phyloP scores from a whole-genome alignment of 495 filamentous ascomycete species.

The Aspergillus carlsbadensis region DNA sequence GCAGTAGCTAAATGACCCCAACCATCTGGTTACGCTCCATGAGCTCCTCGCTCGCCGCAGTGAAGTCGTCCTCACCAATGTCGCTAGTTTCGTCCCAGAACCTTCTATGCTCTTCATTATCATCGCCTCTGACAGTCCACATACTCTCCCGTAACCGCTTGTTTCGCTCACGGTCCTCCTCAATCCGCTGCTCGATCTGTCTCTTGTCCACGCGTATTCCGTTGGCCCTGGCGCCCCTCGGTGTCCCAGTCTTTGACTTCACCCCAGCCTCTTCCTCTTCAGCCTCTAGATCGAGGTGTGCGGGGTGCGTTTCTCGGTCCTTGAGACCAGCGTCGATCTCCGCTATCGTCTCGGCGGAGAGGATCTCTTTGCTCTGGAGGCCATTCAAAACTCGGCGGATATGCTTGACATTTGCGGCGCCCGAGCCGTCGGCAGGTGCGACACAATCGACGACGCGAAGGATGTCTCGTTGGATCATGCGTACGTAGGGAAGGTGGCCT shows the following conservation, averaged over 20 bases:
- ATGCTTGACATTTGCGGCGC: constrained; percentile 92
- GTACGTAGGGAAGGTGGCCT: constrained; percentile 71
- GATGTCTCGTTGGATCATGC: constrained; percentile 94
- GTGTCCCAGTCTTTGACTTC: constrained; percentile 31
- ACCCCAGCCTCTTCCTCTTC: constrained; percentile 27
- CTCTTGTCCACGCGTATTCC: constrained; percentile 69
- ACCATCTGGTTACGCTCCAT: constrained; percentile 51
- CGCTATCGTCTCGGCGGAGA: constrained; percentile 63
- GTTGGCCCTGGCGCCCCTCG: constrained; percentile 31
- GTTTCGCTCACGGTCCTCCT: constrained; percentile 94
- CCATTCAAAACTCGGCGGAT: constrained; percentile 75
- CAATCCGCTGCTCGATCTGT: constrained; percentile 91
- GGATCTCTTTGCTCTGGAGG: constrained; percentile 64
- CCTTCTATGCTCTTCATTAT: constrained; percentile 62
- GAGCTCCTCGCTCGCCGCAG: constrained; percentile 69
- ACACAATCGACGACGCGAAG: constrained; percentile 79
- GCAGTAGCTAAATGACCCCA: constrained; percentile 1
- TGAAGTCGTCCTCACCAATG: constrained; percentile 78
- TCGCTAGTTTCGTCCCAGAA: constrained; percentile 80
- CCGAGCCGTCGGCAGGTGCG: constrained; percentile 81
- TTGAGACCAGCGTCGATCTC: constrained; percentile 81
- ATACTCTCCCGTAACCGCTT: constrained; percentile 85
- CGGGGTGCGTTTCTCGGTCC: constrained; percentile 61
- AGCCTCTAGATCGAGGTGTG: constrained; percentile 39
- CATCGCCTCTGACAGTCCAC: constrained; percentile 71